A percentile compares a stretch with the other conserved stretches of the same genome.
Evolutionary conservation across 75 land plant species (phyloP).

Genomic region (Selaginella tamariscina): DNA sequence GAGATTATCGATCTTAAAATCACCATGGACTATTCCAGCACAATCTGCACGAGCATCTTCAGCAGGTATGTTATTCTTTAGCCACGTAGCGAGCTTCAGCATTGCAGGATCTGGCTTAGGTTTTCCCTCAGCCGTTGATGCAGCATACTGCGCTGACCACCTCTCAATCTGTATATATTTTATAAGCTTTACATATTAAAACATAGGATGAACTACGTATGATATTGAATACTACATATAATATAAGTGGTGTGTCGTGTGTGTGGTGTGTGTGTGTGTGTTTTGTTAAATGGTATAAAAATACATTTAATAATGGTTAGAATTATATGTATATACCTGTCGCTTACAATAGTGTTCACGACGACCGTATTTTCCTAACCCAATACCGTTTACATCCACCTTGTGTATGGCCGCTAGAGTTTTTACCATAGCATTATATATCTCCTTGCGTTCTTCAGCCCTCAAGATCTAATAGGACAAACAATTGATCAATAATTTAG

Average conservation of each 20-base stretch:
- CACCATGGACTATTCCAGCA: constrained; percentile 92
- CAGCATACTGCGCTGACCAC: constrained; percentile 77
- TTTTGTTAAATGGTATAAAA: background rate
- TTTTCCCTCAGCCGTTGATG: constrained; percentile 83
- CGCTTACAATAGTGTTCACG: constrained; percentile 76
- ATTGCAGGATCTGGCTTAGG: constrained; percentile 61
- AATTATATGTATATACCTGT: constrained; percentile 39
- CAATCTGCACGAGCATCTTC: constrained; percentile 49
- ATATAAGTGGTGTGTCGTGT: too few relatives aligned
- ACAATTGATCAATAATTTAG: constrained; percentile 8
- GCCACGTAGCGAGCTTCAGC: constrained; percentile 62
- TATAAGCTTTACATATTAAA: too few relatives aligned
- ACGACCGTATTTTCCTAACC: constrained; percentile 59
- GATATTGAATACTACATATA: too few relatives aligned
- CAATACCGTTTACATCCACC: constrained; percentile 65
- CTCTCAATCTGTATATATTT: constrained; percentile 97
- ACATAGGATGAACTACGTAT: too few relatives aligned
- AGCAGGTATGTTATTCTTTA: constrained; percentile 50
- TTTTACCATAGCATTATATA: constrained; percentile 59
- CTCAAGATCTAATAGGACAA: constrained; percentile 15
- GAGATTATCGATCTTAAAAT: constrained; percentile 86
- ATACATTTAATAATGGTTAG: background rate
- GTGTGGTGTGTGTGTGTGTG: too few relatives aligned
- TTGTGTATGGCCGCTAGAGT: constrained; percentile 65
- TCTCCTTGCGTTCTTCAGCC: constrained; percentile 51